Percentiles rank a stretch among this genome's conserved stretches.
phyloP scores from a whole-genome alignment of 192 early-diverging fungal genomes.

The Pilaira anomala region DNA sequence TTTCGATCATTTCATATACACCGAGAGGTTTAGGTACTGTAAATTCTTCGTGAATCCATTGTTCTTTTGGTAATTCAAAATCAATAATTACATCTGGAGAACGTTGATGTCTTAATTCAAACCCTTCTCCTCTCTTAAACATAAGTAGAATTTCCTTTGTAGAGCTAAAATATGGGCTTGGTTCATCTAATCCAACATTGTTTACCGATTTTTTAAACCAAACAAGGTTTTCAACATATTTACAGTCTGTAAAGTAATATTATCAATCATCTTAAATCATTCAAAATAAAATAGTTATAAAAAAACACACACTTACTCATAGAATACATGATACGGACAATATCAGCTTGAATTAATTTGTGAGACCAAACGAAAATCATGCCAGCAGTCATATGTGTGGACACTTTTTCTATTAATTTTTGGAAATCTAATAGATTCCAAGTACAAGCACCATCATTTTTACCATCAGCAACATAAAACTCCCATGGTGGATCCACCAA shows the following conservation, averaged over 20 bases:
- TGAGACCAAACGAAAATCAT: slow-evolving; percentile 59
- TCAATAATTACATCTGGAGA: slow-evolving; percentile 61
- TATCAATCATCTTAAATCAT: background rate
- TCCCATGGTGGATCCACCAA: slow-evolving; percentile 61
- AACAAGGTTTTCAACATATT: slow-evolving; percentile 58
- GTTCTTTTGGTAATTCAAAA: slow-evolving; percentile 43
- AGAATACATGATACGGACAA: slow-evolving; percentile 51
- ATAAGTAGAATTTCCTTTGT: slow-evolving; percentile 57
- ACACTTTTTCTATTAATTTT: slow-evolving; percentile 41
- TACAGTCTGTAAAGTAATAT: slow-evolving; percentile 37
- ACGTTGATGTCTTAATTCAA: slow-evolving; percentile 57
- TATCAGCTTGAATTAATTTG: slow-evolving; percentile 49
- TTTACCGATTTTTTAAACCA: slow-evolving; percentile 56
- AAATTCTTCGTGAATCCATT: slow-evolving; percentile 51
- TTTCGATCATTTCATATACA: slow-evolving; percentile 59
- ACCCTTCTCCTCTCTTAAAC: slow-evolving; percentile 59
- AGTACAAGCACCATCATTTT: slow-evolving; percentile 42
- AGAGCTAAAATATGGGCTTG: slow-evolving; percentile 48
- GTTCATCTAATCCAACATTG: slow-evolving; percentile 40
- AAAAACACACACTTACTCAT: slow-evolving; percentile 34
- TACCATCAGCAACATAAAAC: slow-evolving; percentile 46
- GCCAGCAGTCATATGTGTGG: slow-evolving; percentile 45
- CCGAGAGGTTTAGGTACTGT: slow-evolving; percentile 50
- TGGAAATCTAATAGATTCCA: slow-evolving; percentile 38
- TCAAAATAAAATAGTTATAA: too few relatives aligned